Percentiles rank a stretch among this genome's conserved stretches.
Evolutionary conservation across 2,329 filamentous ascomycete genomes (phyloP).

Genomic region (Venturia effusa): DNA sequence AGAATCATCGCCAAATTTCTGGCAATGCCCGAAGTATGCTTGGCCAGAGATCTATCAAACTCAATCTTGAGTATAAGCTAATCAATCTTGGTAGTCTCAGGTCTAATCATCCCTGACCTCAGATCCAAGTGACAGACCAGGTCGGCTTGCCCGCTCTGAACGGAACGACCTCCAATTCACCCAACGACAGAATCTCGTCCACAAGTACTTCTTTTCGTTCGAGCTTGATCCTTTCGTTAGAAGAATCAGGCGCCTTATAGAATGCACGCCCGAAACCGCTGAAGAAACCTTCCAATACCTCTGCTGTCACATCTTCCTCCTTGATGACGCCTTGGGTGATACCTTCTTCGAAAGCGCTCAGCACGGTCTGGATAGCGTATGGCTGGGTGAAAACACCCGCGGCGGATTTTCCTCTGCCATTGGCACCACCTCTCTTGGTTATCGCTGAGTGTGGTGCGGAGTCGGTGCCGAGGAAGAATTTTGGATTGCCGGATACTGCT

Average conservation of each 20-base stretch:
- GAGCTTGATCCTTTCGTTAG: slow-evolving; percentile 43
- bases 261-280: slow-evolving; percentile 46
- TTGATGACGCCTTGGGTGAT: slow-evolving; percentile 43
- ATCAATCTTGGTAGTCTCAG: neutral
- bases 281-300: slow-evolving; percentile 47
- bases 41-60: no score
- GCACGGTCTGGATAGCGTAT: slow-evolving; percentile 53
- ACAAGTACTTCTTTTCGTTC: slow-evolving; percentile 46
- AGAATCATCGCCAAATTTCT: no score
- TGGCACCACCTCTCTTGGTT: slow-evolving; percentile 43
- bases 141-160: slow-evolving; percentile 53
- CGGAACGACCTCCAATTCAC: slow-evolving; percentile 49
- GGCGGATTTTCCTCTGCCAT: slow-evolving; percentile 41
- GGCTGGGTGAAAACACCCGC: slow-evolving; percentile 76
- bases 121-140: slow-evolving; percentile 34
- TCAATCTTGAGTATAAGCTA: no score
- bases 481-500: slow-evolving; percentile 46
- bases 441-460: slow-evolving; percentile 55
- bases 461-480: slow-evolving; percentile 64
- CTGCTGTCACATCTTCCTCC: slow-evolving; percentile 42
- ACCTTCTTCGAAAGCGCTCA: slow-evolving; percentile 54
- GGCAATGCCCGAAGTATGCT: no score
- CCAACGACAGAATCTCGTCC: slow-evolving; percentile 41
- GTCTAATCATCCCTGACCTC: neutral
- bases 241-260: slow-evolving; percentile 40